These are phyloP conservation scores for Pichia norvegensis DNA, from an alignment of 1,139 yeast genomes.

Conservation along the genomic window DNA sequence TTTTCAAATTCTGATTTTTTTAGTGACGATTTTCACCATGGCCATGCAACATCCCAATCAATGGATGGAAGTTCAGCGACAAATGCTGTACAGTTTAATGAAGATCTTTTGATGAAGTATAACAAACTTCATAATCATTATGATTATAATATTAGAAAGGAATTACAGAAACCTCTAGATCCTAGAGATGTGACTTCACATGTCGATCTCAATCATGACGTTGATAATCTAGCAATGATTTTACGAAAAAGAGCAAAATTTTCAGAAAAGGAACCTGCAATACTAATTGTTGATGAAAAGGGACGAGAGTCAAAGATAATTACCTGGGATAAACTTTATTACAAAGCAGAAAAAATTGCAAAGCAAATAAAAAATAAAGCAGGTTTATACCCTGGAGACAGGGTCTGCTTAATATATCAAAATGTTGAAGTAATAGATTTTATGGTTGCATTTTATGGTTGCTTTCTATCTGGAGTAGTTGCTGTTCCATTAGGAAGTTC, in stretches of 20 bases:
- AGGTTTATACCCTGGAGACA: slow-evolving; percentile 67
- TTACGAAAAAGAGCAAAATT: slow-evolving; percentile 63
- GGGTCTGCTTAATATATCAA: slow-evolving; percentile 77
- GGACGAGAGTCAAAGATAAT: slow-evolving; percentile 76
- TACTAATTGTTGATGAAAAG: slow-evolving; percentile 61
- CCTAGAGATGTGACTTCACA: slow-evolving; percentile 43
- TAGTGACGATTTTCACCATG: slow-evolving; percentile 11
- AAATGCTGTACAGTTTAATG: slow-evolving; percentile 6
- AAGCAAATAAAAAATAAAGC: slow-evolving; percentile 73
- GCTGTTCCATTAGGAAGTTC: slow-evolving; percentile 89
- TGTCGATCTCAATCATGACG: slow-evolving; percentile 24
- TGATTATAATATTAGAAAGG: slow-evolving; percentile 16
- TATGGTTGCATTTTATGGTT: slow-evolving; percentile 78
- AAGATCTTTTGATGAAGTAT: slow-evolving; percentile 9
- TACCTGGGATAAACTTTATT: slow-evolving; percentile 84
- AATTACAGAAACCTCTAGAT: slow-evolving; percentile 48
- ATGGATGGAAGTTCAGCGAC: slow-evolving; percentile 10
- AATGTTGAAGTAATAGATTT: slow-evolving; percentile 82
- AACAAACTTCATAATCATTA: slow-evolving; percentile 4
- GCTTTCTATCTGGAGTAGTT: slow-evolving; percentile 87
- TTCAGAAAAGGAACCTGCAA: slow-evolving; percentile 62
- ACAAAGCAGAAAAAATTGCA: slow-evolving; percentile 81
- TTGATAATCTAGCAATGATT: slow-evolving; percentile 63
- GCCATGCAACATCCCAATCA: slow-evolving; percentile 5
- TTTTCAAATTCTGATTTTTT: slow-evolving; percentile 2